Evolutionary conservation across 2,329 filamentous ascomycete species (phyloP), one percentile per base, ranked within the genome.

Genomic region (Hawksworthiomyces lignivorus): DNA sequence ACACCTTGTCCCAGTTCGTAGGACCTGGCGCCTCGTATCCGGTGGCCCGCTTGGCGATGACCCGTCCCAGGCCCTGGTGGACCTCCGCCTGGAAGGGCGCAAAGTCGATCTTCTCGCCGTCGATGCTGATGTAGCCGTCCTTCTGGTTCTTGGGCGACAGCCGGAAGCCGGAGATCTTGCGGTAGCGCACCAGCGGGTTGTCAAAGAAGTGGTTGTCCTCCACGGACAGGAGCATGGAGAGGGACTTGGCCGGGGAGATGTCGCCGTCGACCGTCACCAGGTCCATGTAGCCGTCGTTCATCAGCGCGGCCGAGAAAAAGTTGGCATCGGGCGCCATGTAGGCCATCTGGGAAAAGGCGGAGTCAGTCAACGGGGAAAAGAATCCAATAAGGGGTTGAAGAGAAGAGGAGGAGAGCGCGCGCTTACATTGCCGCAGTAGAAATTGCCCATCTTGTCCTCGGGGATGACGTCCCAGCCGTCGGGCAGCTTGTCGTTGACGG

Each of bases 31-130:
- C 69, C 54, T 94, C 87, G 59, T 87, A 95, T 42, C 73, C 63
- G 46, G 80, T 84, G 45, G 80, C 84, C 21, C 70, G 77, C 62
- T 83, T 87, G 37, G 86, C 87, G 49, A 97, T 67, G n/a, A 90
- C 84, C 4, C 84, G 87, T 1, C 87, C 92, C 19, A 98, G 68
- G 0, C 83, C 84, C 39, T 69, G 75, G 59, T 96, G 87, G 7
- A 96, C 73, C 63, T 98, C 92, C 3, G 82, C 87, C 66, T 98
- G 92, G 58, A 96, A 94, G 0, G 87, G 84, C 53, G 82, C 82
- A 58, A 94, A 97, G 0, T 87, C 84, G 3, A 94, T 72, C 41
- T 76, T 74, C 64, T 98, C 92, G 28, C 92, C 92, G 56, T 97
- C 92, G 50, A 98, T 87, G 59, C 87, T 94, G 58, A 98, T 94